Conservation (phyloP, 1,139 yeast genomes). For the Taphrina communis region DNA sequence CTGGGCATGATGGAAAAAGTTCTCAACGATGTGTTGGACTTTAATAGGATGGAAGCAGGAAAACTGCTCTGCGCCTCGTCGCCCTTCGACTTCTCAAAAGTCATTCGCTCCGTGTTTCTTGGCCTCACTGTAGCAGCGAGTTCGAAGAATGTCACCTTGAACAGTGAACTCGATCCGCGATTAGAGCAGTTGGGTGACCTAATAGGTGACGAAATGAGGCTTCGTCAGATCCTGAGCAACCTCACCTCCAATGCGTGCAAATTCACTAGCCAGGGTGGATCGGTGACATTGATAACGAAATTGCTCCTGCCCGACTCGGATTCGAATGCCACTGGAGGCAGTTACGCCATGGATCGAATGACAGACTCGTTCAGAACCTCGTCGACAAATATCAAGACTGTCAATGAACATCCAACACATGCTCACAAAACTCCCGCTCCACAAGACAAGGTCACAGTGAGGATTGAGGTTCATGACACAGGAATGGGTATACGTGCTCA, state of each 20-base stretch:
- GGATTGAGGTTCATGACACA: conserved; percentile 38
- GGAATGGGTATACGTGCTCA: conserved; percentile 37
- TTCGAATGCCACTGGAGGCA: background rate
- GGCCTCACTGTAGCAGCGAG: conserved; percentile 30
- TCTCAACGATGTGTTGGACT: conserved; percentile 39
- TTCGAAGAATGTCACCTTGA: conserved; percentile 20
- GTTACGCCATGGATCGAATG: conserved; percentile 9
- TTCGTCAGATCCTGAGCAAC: conserved; percentile 65
- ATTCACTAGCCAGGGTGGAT: conserved; percentile 74
- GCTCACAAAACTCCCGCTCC: background rate
- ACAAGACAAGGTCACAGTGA: conserved; percentile 23
- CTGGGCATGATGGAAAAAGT: conserved; percentile 41
- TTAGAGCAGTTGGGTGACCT: conserved; percentile 28
- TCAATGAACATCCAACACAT: background rate
- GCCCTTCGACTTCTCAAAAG: conserved; percentile 37
- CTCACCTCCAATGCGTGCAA: conserved; percentile 88
- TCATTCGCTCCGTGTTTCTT: conserved; percentile 32
- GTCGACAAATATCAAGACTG: background rate
- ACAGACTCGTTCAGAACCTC: background rate
- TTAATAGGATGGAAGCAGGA: conserved; percentile 40
- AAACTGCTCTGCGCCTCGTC: conserved; percentile 33
- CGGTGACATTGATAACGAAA: conserved; percentile 26
- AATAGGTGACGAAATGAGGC: conserved; percentile 40
- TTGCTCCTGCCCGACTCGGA: conserved; percentile 18
- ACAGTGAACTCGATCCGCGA: conserved; percentile 25